Evolutionary conservation across 192 early-diverging fungal species (phyloP), one percentile per base, ranked within the genome.

Genomic region (Backusella circina): DNA sequence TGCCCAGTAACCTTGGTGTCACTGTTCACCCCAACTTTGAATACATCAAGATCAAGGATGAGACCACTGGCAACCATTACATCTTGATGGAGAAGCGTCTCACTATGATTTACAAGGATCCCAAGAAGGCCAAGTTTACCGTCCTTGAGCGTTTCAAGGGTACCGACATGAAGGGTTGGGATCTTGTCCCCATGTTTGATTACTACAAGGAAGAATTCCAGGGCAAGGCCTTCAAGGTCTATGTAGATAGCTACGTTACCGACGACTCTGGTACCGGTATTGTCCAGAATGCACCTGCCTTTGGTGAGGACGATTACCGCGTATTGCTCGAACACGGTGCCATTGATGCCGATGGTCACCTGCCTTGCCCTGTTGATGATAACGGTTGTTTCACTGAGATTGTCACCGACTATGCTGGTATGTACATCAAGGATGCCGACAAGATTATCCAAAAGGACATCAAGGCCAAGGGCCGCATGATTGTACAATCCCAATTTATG

Each of bases 261-360:
- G 93, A 96, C 71, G 91, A 91, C 77, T 88, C 87, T 69, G 98
- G 98, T 90, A 99, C 98, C 8, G 98, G 98, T 72, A 94, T 99
- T 81, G 98, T 99, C 15, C 98, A 99, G 85, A 92, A 94, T 72
- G 93, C 98, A 30, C 98, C 98, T 13, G 97, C 91, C 26, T 99
- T 96, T 88, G 98, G 98, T 84, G 98, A 99, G 83, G 98, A 99
- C 88, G 98, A 99, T 91, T 95, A 93, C 87, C 95, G 98, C 72
- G 93, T 99, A 36, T 96, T 94, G 81, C 75, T 93, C n/a, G 88
- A 83, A 33, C 69, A 95, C 75, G 88, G 88, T 30, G 90, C 99
- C 73, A 90, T 99, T 71, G 87, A 90, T 12, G 86, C 87, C 5
- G 97, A 95, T 82, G 93, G 93, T 51, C 90, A 89, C 72, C 78